These are phyloP conservation scores for Rhinocladiella similis DNA, from an alignment of 2,329 filamentous ascomycete genomes.

Conservation along the genomic window DNA sequence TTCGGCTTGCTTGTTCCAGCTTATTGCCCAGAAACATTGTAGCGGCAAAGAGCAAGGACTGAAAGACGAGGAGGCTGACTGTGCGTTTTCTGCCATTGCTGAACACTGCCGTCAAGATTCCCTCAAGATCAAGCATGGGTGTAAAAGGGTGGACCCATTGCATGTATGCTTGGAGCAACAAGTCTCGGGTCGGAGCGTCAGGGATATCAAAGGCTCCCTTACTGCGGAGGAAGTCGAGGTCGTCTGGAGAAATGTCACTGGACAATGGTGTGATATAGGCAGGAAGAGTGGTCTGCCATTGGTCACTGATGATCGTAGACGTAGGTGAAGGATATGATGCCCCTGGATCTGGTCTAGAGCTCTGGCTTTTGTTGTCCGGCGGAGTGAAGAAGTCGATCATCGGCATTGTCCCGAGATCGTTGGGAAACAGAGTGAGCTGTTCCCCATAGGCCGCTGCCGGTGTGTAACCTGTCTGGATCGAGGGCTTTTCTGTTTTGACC, in stretches of 20 bases:
- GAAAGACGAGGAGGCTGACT: constrained; percentile 83
- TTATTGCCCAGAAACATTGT: constrained; percentile 83
- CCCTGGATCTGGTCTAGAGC: constrained; percentile 40
- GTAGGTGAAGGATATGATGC: constrained; percentile 42
- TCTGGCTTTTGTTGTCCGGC: constrained; percentile 43
- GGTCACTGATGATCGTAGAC: constrained; percentile 48
- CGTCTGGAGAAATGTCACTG: constrained; percentile 72
- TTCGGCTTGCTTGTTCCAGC: constrained; percentile 73
- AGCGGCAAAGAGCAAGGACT: constrained; percentile 91
- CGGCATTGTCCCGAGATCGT: neutral
- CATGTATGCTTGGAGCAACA: constrained; percentile 76
- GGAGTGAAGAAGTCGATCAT: neutral
- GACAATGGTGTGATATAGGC: constrained; percentile 79
- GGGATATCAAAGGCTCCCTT: constrained; percentile 85
- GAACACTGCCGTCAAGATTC: constrained; percentile 58
- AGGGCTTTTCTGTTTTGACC: neutral
- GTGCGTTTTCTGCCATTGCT: constrained; percentile 68
- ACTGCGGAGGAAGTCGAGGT: constrained; percentile 76
- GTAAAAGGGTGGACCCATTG: constrained; percentile 93
- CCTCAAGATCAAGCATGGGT: constrained; percentile 73
- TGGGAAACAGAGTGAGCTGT: constrained; percentile 3
- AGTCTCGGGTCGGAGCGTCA: constrained; percentile 67
- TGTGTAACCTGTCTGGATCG: neutral
- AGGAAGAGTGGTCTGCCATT: constrained; percentile 53
- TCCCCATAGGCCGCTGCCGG: neutral